Conservation (phyloP, 2,329 filamentous ascomycete species). For the Cercospora zeae-maydis region DNA sequence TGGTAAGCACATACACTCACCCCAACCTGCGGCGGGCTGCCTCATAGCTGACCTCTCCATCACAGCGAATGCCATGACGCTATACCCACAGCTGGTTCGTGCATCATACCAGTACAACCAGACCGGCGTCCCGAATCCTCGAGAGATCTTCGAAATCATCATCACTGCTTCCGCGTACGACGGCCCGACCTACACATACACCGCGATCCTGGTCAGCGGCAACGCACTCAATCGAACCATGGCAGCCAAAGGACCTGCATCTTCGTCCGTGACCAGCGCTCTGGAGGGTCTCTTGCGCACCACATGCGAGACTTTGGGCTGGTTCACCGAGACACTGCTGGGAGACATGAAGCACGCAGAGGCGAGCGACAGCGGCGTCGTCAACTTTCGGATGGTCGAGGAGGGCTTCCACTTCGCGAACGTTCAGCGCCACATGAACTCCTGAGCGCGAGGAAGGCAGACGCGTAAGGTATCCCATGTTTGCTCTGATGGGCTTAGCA, state of each 20-base stretch:
- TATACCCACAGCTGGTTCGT: constrained; percentile 15
- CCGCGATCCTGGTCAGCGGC: constrained; percentile 13
- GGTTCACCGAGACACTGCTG: constrained; percentile 19
- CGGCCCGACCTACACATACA: constrained; percentile 1
- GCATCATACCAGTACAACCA: neutral
- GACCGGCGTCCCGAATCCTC: constrained; percentile 6
- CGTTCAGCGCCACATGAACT: neutral
- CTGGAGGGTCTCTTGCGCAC: constrained; percentile 11
- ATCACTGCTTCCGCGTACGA: constrained; percentile 2
- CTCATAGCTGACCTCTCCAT: constrained; percentile 1
- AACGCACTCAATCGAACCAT: neutral
- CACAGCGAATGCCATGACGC: constrained; percentile 18
- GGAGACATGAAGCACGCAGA: constrained; percentile 15
- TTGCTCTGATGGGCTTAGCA: neutral
- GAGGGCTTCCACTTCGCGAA: constrained; percentile 18
- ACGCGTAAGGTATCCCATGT: neutral
- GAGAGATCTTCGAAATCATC: constrained; percentile 17
- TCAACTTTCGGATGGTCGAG: constrained; percentile 16
- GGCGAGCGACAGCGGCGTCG: constrained; percentile 11
- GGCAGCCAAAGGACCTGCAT: constrained; percentile 5
- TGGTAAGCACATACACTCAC: constrained; percentile 4
- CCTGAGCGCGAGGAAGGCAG: neutral
- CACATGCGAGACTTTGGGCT: constrained; percentile 11
- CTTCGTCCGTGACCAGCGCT: neutral
- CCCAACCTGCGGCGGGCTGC: neutral